Evolutionary conservation across 2,329 filamentous ascomycete genomes (phyloP), one percentile per base, ranked within the genome.

Genomic region (Diplodia seriata): DNA sequence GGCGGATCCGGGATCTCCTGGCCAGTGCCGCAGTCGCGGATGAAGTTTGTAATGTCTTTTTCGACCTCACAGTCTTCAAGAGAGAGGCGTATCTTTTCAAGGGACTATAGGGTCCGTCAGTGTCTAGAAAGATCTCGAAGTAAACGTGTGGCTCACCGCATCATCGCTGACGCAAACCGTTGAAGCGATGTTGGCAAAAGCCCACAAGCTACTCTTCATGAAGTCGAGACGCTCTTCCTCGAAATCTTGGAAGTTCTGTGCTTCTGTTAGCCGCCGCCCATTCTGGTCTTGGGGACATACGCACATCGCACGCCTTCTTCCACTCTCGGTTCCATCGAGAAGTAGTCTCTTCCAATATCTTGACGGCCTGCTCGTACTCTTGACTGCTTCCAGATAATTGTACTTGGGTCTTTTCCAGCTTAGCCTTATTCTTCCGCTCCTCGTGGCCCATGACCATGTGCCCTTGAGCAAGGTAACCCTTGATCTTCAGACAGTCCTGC

Each of bases 361-460:
- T 98, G 69, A 99, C 91, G 0, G 95, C 93, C 63, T 88, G 88
- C 79, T 99, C 94, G 77, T 99, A 99, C 74, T 98, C 95, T 54
- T 89, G 90, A 80, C 96, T 98, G 69, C 94, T 94, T 8, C 90
- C 89, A 0, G 94, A 94, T 69, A 99, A 86, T 75, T 94, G 96
- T 74, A 97, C 95, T 78, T 99, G 95, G 1, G 95, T 98, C 86
- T 99, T 99, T 80, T 99, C 95, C 53, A 99, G 86, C 81, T 97
- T 98, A 26, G 94, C 94, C 82, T 99, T 99, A 80, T 99, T 99
- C 82, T 97, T 97, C 33, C 95, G 89, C 82, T 99, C 95, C 78
- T 99, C 95, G 74, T 99, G 95, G 15, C 95, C 95, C 95, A 99
- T 99, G 68, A 99, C 95, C 95, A 99, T 99, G 78, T 99, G 96